phyloP scores from a whole-genome alignment of 768 basidiomycete genomes.

The Phylloporus sp. region DNA sequence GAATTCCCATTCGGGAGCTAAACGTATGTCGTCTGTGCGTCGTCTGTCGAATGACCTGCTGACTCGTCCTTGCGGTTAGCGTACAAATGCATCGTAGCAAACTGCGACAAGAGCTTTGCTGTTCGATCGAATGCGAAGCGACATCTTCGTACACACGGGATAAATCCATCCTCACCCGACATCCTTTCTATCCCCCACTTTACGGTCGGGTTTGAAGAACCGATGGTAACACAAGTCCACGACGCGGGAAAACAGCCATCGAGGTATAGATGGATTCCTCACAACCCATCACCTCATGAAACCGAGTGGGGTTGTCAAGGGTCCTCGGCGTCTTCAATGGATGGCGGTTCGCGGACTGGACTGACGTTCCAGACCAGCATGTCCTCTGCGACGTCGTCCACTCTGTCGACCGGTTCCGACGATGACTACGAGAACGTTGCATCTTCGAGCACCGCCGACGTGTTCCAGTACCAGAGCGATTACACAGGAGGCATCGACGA shows the following conservation, averaged over 20 bases:
- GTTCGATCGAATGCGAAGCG: slow-evolving; percentile 80
- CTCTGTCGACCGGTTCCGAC: slow-evolving; percentile 27
- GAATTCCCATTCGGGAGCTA: slow-evolving; percentile 49
- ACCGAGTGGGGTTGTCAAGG: slow-evolving; percentile 24
- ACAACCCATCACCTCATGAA: slow-evolving; percentile 30
- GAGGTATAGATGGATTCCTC: slow-evolving; percentile 39
- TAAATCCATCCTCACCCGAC: slow-evolving; percentile 29
- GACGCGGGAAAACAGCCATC: slow-evolving; percentile 34
- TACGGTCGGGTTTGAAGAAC: slow-evolving; percentile 42
- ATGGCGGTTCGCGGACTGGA: slow-evolving; percentile 22
- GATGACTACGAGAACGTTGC: slow-evolving; percentile 34
- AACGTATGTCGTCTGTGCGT: slow-evolving; percentile 34
- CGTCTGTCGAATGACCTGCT: slow-evolving; percentile 2
- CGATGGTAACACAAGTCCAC: slow-evolving; percentile 41
- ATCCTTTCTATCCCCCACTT: slow-evolving; percentile 23
- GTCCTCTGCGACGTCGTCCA: slow-evolving; percentile 33
- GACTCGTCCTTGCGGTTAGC: slow-evolving; percentile 11
- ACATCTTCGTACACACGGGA: slow-evolving; percentile 72
- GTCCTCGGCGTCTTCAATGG: slow-evolving; percentile 9
- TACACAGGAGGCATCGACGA: slow-evolving; percentile 8
- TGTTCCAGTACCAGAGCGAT: slow-evolving; percentile 31
- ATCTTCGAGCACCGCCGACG: slow-evolving; percentile 26
- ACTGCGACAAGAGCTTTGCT: slow-evolving; percentile 64
- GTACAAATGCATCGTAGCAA: slow-evolving; percentile 48
- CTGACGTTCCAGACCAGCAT: slow-evolving; percentile 34